These are phyloP conservation scores for Cryptococcus deneoformans DNA, from an alignment of 1,284 basidiomycete species.

Conservation along the genomic window DNA sequence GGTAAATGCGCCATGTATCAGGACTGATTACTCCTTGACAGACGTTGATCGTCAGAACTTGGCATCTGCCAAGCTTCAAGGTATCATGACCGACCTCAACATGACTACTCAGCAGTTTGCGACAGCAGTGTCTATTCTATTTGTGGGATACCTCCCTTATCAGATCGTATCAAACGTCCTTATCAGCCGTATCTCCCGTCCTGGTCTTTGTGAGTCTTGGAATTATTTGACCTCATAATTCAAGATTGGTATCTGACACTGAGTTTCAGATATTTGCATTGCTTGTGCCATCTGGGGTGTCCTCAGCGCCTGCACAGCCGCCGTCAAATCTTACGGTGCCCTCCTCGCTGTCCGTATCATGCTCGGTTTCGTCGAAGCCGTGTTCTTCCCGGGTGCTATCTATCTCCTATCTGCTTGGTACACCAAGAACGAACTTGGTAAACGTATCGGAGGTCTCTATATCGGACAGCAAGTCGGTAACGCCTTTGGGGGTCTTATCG, in stretches of 20 bases:
- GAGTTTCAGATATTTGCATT: conserved; percentile 24
- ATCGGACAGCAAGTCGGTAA: conserved; percentile 42
- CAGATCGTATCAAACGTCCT: conserved; percentile 40
- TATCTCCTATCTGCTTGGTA: conserved; percentile 43
- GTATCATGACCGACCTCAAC: conserved; percentile 22
- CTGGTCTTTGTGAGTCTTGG: conserved; percentile 28
- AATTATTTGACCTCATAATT: conserved; percentile 10
- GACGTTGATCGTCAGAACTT: conserved; percentile 39
- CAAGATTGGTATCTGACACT: not conserved
- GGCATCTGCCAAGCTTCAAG: conserved; percentile 18
- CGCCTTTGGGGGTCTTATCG: conserved; percentile 41
- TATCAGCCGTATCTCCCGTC: conserved; percentile 26
- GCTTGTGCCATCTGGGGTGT: conserved; percentile 42
- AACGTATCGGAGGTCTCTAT: conserved; percentile 33
- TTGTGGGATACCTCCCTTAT: conserved; percentile 40
- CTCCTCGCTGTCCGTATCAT: conserved; percentile 26
- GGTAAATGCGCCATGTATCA: not conserved
- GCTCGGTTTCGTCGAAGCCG: conserved; percentile 34
- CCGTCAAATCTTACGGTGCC: conserved; percentile 30
- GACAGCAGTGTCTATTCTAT: conserved; percentile 22
- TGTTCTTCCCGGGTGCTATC: conserved; percentile 41
- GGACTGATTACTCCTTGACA: not conserved
- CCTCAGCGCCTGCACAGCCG: conserved; percentile 33
- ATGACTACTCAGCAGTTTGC: conserved; percentile 35
- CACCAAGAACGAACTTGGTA: conserved; percentile 34